These are phyloP conservation scores for Prunus salicina DNA, from an alignment of 306 rosid genomes.

Conservation along the genomic window DNA sequence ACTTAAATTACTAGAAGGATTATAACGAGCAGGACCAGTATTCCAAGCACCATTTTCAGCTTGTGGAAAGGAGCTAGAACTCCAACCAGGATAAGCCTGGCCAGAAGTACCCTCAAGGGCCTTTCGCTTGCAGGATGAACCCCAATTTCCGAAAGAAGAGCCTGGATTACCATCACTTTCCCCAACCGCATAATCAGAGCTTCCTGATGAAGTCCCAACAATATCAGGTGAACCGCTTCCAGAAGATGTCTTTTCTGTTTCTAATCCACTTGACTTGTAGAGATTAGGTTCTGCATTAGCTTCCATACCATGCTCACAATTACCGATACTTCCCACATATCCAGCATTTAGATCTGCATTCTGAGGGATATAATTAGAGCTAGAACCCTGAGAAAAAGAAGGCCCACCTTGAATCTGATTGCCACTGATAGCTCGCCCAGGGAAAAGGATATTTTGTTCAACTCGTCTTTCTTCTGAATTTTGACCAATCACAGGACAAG, in stretches of 20 bases:
- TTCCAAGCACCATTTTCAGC: conserved; percentile 50
- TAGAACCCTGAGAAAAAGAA: conserved; percentile 61
- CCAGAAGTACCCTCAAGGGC: conserved; percentile 71
- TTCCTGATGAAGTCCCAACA: conserved; percentile 57
- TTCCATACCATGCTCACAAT: conserved; percentile 47
- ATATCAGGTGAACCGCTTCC: conserved; percentile 42
- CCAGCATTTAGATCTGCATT: conserved; percentile 42
- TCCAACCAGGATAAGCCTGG: conserved; percentile 54
- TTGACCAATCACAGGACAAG: conserved; percentile 39
- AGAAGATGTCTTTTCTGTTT: conserved; percentile 40
- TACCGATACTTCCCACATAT: conserved; percentile 29
- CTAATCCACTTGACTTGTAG: conserved; percentile 39
- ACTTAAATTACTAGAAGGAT: conserved; percentile 48
- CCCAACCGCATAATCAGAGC: conserved; percentile 46
- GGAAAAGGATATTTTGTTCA: conserved; percentile 46
- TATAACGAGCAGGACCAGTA: conserved; percentile 33
- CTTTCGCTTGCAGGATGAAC: conserved; percentile 83
- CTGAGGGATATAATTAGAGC: conserved; percentile 44
- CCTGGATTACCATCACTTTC: conserved; percentile 44
- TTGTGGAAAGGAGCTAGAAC: conserved; percentile 57
- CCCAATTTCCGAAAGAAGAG: conserved; percentile 69
- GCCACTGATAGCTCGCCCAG: conserved; percentile 42
- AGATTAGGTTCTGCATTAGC: conserved; percentile 35
- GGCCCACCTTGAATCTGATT: conserved; percentile 53
- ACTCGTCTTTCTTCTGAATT: conserved; percentile 50